Evolutionary conservation across 805 yeast species (phyloP), one percentile per base, ranked within the genome.

Genomic region (Myxozyma melibiosi): DNA sequence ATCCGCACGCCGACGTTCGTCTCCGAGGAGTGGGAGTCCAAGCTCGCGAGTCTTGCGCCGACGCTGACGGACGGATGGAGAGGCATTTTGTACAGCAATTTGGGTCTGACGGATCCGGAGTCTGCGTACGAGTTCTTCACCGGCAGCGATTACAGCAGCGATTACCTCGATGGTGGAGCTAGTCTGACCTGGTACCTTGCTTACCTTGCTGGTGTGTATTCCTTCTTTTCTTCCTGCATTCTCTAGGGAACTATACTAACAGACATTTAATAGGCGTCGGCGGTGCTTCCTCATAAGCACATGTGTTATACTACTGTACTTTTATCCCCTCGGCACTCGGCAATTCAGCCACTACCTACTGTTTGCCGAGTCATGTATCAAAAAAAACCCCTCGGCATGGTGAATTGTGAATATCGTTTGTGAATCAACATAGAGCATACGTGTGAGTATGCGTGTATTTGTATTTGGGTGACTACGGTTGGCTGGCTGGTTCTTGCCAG

Each of bases 171-270:
- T 67, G 81, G 82, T 55, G 97, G 97, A 1, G 92, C 90, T 78
- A 84, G 92, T 27, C 74, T 84, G 61, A 86, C 97, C 0, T 90
- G 96, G 96, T 84, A 91, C 11, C 75, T 90, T 61, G 84, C 96
- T 0, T 88, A 81, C 63, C 78, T 88, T 44, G 96, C 67, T 33
- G 65, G 65, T 51, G 28, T 14, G 55, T 37, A 11, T 8, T 41
- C 11, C 16, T 8, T 41, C 11, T 28, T 18, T 9, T 27, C 30
- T 1, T 1, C 3, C 13, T 13, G n/a, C 16, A 27, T 42, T 9
- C 20, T 31, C 16, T 24, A 14, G 31, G 13, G 31, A 14, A 14
- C n/a, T 24, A 24, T n/a, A 25, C 16, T 37, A 14, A 35, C 28
- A 24, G 3, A 4, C 18, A 24, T 7, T 11, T 5, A 28, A 1